A percentile compares a stretch with the other conserved stretches of the same genome.
Conservation (phyloP, 2,329 filamentous ascomycete species). For the Exophiala spinifera region DNA sequence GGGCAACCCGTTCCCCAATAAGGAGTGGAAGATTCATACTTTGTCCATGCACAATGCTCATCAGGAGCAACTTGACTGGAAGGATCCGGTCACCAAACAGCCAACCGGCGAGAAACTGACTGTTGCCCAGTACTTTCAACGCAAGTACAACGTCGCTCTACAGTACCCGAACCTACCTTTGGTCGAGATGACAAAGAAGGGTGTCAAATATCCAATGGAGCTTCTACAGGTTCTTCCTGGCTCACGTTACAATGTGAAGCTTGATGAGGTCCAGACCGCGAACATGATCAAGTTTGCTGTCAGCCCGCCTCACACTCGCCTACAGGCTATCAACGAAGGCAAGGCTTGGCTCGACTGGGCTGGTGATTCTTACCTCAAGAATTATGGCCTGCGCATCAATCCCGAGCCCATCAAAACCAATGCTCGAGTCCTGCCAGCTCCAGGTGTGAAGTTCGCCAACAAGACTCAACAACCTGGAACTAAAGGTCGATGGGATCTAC, state of each 20-base stretch:
- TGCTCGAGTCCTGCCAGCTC: slow-evolving; percentile 68
- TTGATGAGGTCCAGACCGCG: slow-evolving; percentile 64
- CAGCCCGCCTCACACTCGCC: slow-evolving; percentile 68
- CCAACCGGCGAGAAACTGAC: slow-evolving; percentile 48
- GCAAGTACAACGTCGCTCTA: slow-evolving; percentile 50
- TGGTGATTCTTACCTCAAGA: slow-evolving; percentile 64
- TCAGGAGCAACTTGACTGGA: slow-evolving; percentile 43
- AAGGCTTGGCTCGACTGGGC: slow-evolving; percentile 66
- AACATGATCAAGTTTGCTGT: slow-evolving; percentile 94
- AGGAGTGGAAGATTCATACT: slow-evolving; percentile 51
- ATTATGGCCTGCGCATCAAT: slow-evolving; percentile 72
- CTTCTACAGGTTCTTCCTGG: slow-evolving; percentile 51
- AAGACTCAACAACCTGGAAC: slow-evolving; percentile 59
- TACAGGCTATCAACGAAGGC: slow-evolving; percentile 63
- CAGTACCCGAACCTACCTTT: slow-evolving; percentile 52
- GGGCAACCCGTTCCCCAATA: slow-evolving; percentile 34
- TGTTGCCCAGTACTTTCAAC: slow-evolving; percentile 58
- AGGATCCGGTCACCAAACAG: slow-evolving; percentile 39
- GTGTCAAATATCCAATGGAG: slow-evolving; percentile 56
- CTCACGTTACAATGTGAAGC: slow-evolving; percentile 58
- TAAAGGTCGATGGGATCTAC: slow-evolving; percentile 80
- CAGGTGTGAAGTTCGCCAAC: slow-evolving; percentile 64
- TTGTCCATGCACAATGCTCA: slow-evolving; percentile 45
- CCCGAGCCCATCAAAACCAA: slow-evolving; percentile 62
- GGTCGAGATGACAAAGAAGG: slow-evolving; percentile 56